Base-by-base conservation (phyloP, 371 early-diverging fungal species). In the Homolaphlyctis polyrhiza region DNA sequence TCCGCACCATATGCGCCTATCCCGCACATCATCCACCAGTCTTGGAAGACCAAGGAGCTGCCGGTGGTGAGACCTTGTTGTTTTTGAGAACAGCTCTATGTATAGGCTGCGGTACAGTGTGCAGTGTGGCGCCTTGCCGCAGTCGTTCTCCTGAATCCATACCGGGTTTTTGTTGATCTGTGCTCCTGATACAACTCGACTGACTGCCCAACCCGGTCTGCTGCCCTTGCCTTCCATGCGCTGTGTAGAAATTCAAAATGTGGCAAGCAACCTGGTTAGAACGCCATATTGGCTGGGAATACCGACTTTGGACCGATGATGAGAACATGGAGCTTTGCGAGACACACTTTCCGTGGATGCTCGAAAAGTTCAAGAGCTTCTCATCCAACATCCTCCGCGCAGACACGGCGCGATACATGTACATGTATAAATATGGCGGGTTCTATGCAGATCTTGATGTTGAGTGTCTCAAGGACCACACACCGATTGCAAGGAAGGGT, bases 391-490 rank as follows among this genome's bases (percentile, higher is more conserved):
- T 75, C 34, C 18, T 32, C 43, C 65, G 69, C 18, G 73, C 70
- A 21, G 76, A 75, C 57, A 49, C 69, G 5, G 57, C 57, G 11
- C 64, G 76, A 2, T 67, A 65, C 50, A 58, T 74, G 32, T 68
- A 69, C 55, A n/a, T 75, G 62, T 64, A 75, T 61, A n/a, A 47
- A 29, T 69, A 64, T 35, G 76, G 76, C 25, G 74, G 76, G 58
- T 59, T 75, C 8, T 75, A 74, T 52, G 51, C 60, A n/a, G 76
- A 75, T 57, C 58, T 75, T 21, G 76, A 75, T 58, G 55, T 71
- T 36, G 66, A 69, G 45, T 58, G 57, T 30, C 33, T 73, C 43
- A 29, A 45, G 16, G 23, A 25, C 35, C 11, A 8, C 11, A 34
- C 8, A 14, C 8, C 39, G 13, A 4, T 23, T 48, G 51, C 27